phyloP scores from a whole-genome alignment of 2,329 filamentous ascomycete genomes.

The Penicillium sp. region DNA sequence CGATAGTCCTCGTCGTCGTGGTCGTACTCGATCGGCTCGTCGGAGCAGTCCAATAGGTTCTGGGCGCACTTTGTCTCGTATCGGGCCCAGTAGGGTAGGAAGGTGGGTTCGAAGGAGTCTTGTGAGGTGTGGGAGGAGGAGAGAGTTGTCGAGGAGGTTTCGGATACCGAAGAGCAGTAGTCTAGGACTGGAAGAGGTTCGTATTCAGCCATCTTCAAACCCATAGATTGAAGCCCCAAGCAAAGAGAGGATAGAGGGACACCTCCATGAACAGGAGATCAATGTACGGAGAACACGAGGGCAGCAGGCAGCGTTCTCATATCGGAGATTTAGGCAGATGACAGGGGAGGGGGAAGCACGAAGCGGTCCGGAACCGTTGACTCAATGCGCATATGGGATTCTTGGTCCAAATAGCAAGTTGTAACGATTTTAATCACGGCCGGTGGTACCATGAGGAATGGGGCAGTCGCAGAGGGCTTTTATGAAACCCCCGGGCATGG shows the following conservation, averaged over 20 bases:
- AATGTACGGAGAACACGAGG: slow-evolving; percentile 3
- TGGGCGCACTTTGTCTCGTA: slow-evolving; percentile 41
- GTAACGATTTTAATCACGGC: slow-evolving; percentile 16
- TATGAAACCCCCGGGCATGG: slow-evolving; percentile 9
- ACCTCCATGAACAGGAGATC: slow-evolving; percentile 2
- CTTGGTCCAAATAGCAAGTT: slow-evolving; percentile 18
- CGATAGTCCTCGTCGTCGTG: slow-evolving; percentile 44
- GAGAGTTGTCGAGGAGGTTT: slow-evolving; percentile 6
- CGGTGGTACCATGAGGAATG: slow-evolving; percentile 16
- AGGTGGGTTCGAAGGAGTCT: slow-evolving; percentile 20
- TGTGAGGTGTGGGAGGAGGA: neutral
- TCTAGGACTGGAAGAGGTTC: slow-evolving; percentile 23
- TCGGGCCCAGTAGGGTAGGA: slow-evolving; percentile 43
- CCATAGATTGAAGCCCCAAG: slow-evolving; percentile 13
- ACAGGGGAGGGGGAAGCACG: slow-evolving; percentile 3
- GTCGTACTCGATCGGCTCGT: slow-evolving; percentile 47
- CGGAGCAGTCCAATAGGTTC: slow-evolving; percentile 41
- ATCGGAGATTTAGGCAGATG: slow-evolving; percentile 2
- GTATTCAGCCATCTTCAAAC: slow-evolving; percentile 30
- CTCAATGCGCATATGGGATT: neutral
- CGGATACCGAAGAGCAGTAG: slow-evolving; percentile 13
- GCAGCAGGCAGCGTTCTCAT: slow-evolving; percentile 15
- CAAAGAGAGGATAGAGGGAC: slow-evolving; percentile 3
- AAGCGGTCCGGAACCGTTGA: slow-evolving; percentile 2
- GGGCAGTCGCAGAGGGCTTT: slow-evolving; percentile 8